Evolutionary conservation across 768 basidiomycete genomes (phyloP), one percentile per base, ranked within the genome.

Genomic region (Suillus occidentalis): DNA sequence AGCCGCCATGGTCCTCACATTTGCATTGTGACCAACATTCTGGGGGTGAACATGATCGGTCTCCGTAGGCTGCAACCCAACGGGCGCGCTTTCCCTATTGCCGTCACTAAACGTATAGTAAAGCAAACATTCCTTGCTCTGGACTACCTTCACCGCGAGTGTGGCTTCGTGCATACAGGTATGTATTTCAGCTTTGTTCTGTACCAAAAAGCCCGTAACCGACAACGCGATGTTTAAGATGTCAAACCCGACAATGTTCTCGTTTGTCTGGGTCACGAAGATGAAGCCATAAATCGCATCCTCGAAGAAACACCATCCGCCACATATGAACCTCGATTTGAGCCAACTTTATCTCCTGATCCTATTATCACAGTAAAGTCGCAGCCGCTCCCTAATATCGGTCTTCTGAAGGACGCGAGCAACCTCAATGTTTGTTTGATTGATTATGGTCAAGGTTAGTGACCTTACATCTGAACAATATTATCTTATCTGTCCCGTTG

Each of bases 51-150:
- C 43, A 67, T 66, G n/a, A 18, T 20, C 18, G 5, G 20, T n/a
- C 55, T 66, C 34, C 66, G 56, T n/a, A 22, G 25, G 25, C 37
- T 40, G 56, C 66, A 67, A 18, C 34, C 42, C 3, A 45, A 62
- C 18, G 40, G 40, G 22, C 60, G 28, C 52, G 52, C 31, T 20
- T 53, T 53, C 9, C 18, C 52, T 53, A 0, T 34, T 12, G 18
- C 55, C 22, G 20, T 56, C 62, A 42, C 59, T 12, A 68, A 72
- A 61, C 55, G 62, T 37, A 68, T 77, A 37, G 65, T 71, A 39
- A 73, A 71, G 52, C 76, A 77, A 61, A 39, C 66, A 9, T 68
- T 77, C 39, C 69, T 75, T 22, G 72, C 73, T 8, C 65, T 73
- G 8, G 69, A 72, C 53, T 77, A 73, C 62, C 69, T 76, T 52